Conservation (phyloP, 495 filamentous ascomycete species). For the Cetradonia linearis region DNA sequence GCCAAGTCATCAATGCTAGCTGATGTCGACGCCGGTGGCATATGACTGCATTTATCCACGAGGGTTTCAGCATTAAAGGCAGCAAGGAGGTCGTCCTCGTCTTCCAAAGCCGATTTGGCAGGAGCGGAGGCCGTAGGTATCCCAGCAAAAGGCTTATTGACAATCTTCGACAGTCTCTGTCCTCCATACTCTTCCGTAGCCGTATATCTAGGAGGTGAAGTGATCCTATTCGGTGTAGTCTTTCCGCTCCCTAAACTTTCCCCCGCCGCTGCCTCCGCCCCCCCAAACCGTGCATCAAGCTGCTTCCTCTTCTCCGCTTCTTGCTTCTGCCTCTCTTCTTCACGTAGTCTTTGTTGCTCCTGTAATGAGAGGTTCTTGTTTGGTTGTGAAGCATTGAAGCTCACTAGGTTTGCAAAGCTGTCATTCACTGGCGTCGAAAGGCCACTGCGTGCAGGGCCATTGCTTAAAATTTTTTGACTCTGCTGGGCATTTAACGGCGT, state of each 20-base stretch:
- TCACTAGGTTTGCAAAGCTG: slow-evolving; percentile 83
- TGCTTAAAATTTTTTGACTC: slow-evolving; percentile 36
- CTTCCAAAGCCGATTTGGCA: slow-evolving; percentile 21
- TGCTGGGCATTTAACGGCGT: slow-evolving; percentile 48
- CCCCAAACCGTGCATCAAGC: slow-evolving; percentile 65
- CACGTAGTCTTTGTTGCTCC: slow-evolving; percentile 73
- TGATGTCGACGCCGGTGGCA: slow-evolving; percentile 21
- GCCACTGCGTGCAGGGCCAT: slow-evolving; percentile 33
- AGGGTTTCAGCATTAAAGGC: slow-evolving; percentile 51
- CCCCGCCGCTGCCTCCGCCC: slow-evolving; percentile 54
- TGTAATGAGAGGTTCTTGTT: slow-evolving; percentile 64
- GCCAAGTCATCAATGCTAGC: neutral
- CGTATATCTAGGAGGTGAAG: slow-evolving; percentile 18
- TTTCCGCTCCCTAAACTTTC: slow-evolving; percentile 47
- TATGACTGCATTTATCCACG: slow-evolving; percentile 52
- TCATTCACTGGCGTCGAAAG: slow-evolving; percentile 57
- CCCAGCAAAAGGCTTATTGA: slow-evolving; percentile 31
- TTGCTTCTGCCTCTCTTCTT: slow-evolving; percentile 65
- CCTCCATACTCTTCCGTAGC: slow-evolving; percentile 20
- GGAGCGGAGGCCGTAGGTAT: slow-evolving; percentile 15
- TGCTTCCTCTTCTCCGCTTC: slow-evolving; percentile 60
- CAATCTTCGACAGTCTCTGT: slow-evolving; percentile 24
- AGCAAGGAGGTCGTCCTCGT: slow-evolving; percentile 53
- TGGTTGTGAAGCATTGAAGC: slow-evolving; percentile 57
- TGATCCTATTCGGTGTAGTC: slow-evolving; percentile 31